These are phyloP conservation scores for Neopestalotiopsis rosae DNA, from an alignment of 2,329 filamentous ascomycete species.

Conservation along the genomic window DNA sequence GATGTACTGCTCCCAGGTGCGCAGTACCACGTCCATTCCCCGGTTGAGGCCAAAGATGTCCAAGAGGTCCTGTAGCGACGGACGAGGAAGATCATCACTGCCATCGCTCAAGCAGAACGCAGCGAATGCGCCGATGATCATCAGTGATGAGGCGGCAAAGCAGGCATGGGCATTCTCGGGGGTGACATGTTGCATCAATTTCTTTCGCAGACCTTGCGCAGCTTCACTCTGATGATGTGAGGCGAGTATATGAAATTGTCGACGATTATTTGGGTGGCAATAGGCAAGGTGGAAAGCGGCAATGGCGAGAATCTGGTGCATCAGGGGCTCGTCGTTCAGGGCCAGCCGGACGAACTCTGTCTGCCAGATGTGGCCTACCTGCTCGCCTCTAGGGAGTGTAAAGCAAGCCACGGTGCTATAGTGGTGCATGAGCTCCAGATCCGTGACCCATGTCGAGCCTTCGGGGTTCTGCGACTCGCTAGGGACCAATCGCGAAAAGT, in stretches of 20 bases:
- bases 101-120: constrained; percentile 27
- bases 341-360: not conserved
- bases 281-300: constrained; percentile 8
- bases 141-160: constrained; percentile 38
- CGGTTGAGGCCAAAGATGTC: constrained; percentile 38
- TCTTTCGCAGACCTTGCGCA: constrained; percentile 34
- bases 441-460: constrained; percentile 27
- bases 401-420: constrained; percentile 8
- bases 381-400: not conserved
- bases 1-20: constrained; percentile 29
- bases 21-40: constrained; percentile 38
- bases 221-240: constrained; percentile 40
- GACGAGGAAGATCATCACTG: constrained; percentile 10
- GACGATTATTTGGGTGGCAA: constrained; percentile 30
- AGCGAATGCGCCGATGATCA: constrained; percentile 39
- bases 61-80: constrained; percentile 36
- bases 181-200: constrained; percentile 29
- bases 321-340: not conserved
- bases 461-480: not conserved
- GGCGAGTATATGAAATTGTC: constrained; percentile 31
- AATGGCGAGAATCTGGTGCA: constrained; percentile 14
- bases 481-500: constrained; percentile 29
- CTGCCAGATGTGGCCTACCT: constrained; percentile 13
- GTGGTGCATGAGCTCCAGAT: constrained; percentile 16
- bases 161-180: constrained; percentile 38